Percentiles rank a stretch among this genome's conserved stretches.
Conservation (phyloP, 2,329 filamentous ascomycete genomes). For the Cladosporium velox region DNA sequence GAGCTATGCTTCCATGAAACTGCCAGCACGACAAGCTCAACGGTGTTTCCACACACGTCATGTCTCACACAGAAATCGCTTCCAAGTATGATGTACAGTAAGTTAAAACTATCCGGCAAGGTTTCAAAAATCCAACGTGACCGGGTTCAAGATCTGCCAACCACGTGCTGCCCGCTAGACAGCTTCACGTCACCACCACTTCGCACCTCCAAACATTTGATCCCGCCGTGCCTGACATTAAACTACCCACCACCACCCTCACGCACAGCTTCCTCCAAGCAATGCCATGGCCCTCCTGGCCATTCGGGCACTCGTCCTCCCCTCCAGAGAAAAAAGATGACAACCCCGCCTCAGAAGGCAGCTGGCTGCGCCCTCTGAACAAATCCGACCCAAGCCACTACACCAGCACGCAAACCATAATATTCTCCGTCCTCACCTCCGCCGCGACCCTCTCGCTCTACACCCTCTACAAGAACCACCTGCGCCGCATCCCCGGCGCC, state of each 20-base stretch:
- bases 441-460: constrained; percentile 56
- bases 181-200: background rate
- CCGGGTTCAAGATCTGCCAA: background rate
- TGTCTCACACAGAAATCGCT: background rate
- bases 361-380: constrained; percentile 17
- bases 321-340: background rate
- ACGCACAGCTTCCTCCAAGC: background rate
- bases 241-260: background rate
- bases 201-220: background rate
- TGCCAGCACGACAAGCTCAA: background rate
- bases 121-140: background rate
- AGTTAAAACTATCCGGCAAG: background rate
- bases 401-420: constrained; percentile 25
- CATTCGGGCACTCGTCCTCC: constrained; percentile 7
- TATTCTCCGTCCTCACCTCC: constrained; percentile 53
- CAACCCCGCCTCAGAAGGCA: background rate
- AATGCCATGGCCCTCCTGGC: constrained; percentile 20
- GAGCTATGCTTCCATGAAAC: background rate
- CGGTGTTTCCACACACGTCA: background rate
- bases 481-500: constrained; percentile 81
- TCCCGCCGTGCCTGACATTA: background rate
- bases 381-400: constrained; percentile 19
- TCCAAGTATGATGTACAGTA: background rate
- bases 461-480: constrained; percentile 67
- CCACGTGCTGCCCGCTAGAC: background rate